Evolutionary conservation across 768 basidiomycete species (phyloP).

Genomic region (Candolleomyces eurysporus): DNA sequence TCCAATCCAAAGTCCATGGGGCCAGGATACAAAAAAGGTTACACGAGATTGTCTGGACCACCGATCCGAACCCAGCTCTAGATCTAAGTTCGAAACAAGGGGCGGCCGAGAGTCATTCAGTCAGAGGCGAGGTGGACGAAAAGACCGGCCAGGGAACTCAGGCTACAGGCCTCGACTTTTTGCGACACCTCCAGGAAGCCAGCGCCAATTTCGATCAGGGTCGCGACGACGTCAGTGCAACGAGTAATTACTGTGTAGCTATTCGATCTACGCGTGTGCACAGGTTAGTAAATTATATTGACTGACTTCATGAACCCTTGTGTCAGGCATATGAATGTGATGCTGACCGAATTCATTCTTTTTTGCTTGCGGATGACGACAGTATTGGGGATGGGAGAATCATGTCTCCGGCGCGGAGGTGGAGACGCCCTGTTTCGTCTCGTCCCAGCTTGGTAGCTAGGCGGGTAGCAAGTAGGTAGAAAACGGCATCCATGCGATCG

Average conservation of each 20-base stretch:
- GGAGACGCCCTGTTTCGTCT: constrained; percentile 6
- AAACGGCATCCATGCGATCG: too few relatives aligned
- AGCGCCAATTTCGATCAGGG: too few relatives aligned
- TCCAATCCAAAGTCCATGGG: constrained; percentile 11
- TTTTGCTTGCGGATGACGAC: not conserved
- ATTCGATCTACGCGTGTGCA: constrained; percentile 4
- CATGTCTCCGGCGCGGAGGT: constrained; percentile 7
- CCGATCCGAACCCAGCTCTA: not conserved
- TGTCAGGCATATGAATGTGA: not conserved
- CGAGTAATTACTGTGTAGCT: not conserved
- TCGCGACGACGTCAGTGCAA: too few relatives aligned
- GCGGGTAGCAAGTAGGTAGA: too few relatives aligned
- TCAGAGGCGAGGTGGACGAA: not conserved
- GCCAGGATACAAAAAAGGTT: not conserved
- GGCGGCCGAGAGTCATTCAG: not conserved
- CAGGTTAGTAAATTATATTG: not conserved
- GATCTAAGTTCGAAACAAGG: not conserved
- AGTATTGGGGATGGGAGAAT: constrained; percentile 10
- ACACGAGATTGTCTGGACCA: constrained; percentile 9
- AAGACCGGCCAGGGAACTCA: not conserved
- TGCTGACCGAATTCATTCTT: not conserved
- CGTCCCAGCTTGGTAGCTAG: not conserved
- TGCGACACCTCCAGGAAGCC: too few relatives aligned
- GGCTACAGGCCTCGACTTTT: not conserved
- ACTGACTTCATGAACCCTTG: not conserved